Evolutionary conservation across 1,284 basidiomycete species (phyloP), one percentile per base, ranked within the genome.

Genomic region (Tilletiopsis washingtonensis): DNA sequence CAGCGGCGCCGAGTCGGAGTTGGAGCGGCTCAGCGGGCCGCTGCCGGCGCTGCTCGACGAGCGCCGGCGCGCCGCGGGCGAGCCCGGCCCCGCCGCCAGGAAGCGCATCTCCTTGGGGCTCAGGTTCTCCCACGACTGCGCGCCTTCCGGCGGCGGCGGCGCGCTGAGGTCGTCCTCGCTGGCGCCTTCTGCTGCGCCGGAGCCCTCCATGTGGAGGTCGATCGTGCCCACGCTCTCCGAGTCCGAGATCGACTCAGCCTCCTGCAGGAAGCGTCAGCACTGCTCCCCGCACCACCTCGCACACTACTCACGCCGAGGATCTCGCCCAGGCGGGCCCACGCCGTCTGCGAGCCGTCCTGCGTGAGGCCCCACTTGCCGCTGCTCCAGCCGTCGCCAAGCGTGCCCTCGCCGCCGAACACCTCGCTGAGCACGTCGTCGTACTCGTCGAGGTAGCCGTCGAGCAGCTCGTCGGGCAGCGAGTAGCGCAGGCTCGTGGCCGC

Each of bases 371-470:
- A 59, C 52, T 67, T 59, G 40, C 62, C 57, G 14, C 54, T 53
- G 26, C 49, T 56, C 65, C 68, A 60, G 12, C 29, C 57, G 23
- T 32, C 43, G 12, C 21, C 49, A 3, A 49, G 49, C 1, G 26
- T 48, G 5, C 43, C 49, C 11, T 6, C 38, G 21, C 47, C 39
- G 39, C 60, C 67, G 53, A 79, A 77, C n/a, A 79, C 75, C 48
- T 79, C 77, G 9, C 71, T 74, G 3, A 79, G 67, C 15, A 79
- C 74, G 51, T 78, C 77, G 51, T 79, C 78, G 62, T 79, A 79
- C 59, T 78, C 77, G 62, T 78, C 77, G 51, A 78, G 64, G 71
- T 77, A 79, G 37, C 75, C 76, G 36, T 79, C 77, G 39, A 76
- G 75, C 47, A 78, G 73, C 23, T 75, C 75, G 55, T 78, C 77